Conservation (phyloP, 108 stramenopile species). For the Poteriospumella lacustris region DNA sequence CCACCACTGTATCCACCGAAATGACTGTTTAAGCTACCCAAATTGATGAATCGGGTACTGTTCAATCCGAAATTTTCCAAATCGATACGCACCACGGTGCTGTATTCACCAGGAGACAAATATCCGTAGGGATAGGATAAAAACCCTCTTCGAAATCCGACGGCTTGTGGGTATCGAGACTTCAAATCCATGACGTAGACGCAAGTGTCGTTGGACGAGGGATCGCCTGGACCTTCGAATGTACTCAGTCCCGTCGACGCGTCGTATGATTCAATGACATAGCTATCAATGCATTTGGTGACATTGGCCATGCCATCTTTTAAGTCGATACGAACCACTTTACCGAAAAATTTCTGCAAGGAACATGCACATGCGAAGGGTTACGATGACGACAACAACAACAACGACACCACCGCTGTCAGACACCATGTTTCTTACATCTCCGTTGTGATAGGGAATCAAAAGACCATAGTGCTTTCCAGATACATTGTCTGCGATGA, state of each 20-base stretch:
- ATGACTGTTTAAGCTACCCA: not conserved
- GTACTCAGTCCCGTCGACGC: not conserved
- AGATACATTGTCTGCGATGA: not conserved
- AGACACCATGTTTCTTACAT: conserved; percentile 16
- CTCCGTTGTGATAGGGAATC: conserved; percentile 49
- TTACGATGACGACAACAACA: not conserved
- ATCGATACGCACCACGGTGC: not conserved
- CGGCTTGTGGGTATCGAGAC: not conserved
- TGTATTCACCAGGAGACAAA: not conserved
- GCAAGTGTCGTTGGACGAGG: not conserved
- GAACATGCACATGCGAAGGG: not conserved
- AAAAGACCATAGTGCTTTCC: conserved; percentile 41
- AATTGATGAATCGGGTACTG: not conserved
- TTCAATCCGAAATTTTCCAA: conserved; percentile 19
- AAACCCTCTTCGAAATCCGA: conserved; percentile 21
- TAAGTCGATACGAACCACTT: conserved; percentile 46
- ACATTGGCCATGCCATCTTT: not conserved
- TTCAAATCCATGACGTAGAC: not conserved
- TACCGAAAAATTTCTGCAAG: conserved; percentile 41
- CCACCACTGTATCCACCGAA: conserved; percentile 28
- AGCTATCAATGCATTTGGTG: not conserved
- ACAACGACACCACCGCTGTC: not conserved
- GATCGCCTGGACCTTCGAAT: not conserved
- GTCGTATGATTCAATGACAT: conserved; percentile 4
- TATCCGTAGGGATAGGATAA: conserved; percentile 21